These are phyloP conservation scores for Marasmius sp. DNA, from an alignment of 1,284 basidiomycete species.

Conservation along the genomic window DNA sequence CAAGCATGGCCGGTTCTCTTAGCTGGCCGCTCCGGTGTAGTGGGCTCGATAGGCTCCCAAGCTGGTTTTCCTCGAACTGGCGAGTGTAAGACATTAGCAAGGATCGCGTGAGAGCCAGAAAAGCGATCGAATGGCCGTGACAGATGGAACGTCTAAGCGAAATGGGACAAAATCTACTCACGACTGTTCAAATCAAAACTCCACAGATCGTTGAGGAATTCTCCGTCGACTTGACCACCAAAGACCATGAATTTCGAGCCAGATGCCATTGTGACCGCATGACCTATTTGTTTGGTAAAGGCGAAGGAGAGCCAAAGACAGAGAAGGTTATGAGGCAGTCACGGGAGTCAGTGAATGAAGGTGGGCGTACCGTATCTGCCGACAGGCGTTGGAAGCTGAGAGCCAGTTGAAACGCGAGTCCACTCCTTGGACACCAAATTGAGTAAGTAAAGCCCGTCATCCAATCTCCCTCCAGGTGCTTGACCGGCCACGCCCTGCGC, in stretches of 20 bases:
- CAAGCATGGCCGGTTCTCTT: slow-evolving; percentile 92
- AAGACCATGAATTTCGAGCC: slow-evolving; percentile 94
- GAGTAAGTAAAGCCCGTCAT: slow-evolving; percentile 93
- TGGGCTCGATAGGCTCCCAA: slow-evolving; percentile 81
- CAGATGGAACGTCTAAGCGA: too few relatives aligned
- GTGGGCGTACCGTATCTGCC: slow-evolving; percentile 74
- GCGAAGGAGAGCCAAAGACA: neutral
- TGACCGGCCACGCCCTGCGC: slow-evolving; percentile 57
- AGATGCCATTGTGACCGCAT: slow-evolving; percentile 86
- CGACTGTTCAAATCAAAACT: slow-evolving; percentile 93
- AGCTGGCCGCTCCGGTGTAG: slow-evolving; percentile 69
- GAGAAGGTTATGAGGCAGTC: neutral
- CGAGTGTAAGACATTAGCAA: too few relatives aligned
- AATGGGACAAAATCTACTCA: slow-evolving; percentile 40
- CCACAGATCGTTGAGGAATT: slow-evolving; percentile 97
- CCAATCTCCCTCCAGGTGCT: slow-evolving; percentile 74
- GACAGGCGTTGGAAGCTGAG: slow-evolving; percentile 69
- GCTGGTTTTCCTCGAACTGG: slow-evolving; percentile 69
- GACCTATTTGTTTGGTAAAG: slow-evolving; percentile 40
- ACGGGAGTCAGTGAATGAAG: neutral
- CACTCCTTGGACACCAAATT: slow-evolving; percentile 94
- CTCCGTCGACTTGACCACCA: slow-evolving; percentile 95
- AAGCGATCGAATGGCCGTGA: too few relatives aligned
- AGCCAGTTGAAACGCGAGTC: slow-evolving; percentile 76
- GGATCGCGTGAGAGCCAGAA: too few relatives aligned